A percentile compares a stretch with the other conserved stretches of the same genome.
Conservation (phyloP, 768 basidiomycete genomes). For the Russula virescens region DNA sequence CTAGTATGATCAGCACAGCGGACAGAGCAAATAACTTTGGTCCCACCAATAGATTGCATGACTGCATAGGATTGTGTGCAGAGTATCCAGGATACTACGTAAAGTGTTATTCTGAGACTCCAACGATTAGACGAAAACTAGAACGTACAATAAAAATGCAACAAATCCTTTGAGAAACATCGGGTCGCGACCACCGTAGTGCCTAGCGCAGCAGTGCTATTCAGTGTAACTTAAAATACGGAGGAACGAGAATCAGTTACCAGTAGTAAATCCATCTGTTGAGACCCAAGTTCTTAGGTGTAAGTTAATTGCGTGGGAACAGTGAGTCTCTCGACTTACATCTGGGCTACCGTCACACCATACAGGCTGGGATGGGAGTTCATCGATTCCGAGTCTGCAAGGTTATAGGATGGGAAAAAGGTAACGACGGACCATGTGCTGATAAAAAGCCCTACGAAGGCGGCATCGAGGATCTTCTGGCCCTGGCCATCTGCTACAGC, state of each 20-base stretch:
- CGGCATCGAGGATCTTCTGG: not conserved
- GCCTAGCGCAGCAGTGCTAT: not conserved
- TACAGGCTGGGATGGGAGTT: not conserved
- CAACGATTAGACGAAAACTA: too few species aligned
- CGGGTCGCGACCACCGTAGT: not conserved
- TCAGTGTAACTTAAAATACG: not conserved
- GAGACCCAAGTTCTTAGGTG: not conserved
- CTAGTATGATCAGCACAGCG: constrained; percentile 27
- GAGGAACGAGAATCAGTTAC: not conserved
- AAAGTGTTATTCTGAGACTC: not conserved
- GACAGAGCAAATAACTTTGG: not conserved
- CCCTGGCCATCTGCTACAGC: not conserved
- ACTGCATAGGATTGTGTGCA: constrained; percentile 40
- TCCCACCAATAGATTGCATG: constrained; percentile 43
- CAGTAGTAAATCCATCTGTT: constrained; percentile 8
- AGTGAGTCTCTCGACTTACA: not conserved
- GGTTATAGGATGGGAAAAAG: not conserved
- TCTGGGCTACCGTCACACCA: not conserved
- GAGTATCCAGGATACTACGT: constrained; percentile 38
- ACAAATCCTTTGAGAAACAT: not conserved
- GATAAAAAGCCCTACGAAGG: not conserved
- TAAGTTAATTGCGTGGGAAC: not conserved
- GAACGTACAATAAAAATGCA: not conserved
- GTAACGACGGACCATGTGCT: not conserved
- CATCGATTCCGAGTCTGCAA: not conserved